These are phyloP conservation scores for Xerocomus amazonicus DNA, from an alignment of 1,284 basidiomycete species.

Conservation along the genomic window DNA sequence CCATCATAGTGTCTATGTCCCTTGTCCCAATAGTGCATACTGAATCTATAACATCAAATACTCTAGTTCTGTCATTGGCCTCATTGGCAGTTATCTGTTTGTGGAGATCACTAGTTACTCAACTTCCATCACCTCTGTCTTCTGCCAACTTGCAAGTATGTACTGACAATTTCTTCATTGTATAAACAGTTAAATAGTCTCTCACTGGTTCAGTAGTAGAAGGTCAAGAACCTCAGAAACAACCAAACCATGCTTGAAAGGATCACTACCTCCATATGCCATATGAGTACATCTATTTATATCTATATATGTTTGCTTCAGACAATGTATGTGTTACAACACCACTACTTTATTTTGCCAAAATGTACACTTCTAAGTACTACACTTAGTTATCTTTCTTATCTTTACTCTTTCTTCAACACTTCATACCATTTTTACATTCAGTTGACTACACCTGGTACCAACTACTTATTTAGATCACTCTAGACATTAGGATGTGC, in stretches of 20 bases:
- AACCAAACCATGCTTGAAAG: not conserved
- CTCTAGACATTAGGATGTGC: no score
- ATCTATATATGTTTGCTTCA: not conserved
- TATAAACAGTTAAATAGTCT: not conserved
- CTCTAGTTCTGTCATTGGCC: not conserved
- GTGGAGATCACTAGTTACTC: not conserved
- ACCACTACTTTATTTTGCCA: no score
- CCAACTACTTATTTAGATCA: no score
- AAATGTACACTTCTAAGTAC: no score
- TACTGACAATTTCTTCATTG: not conserved
- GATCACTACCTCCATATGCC: not conserved
- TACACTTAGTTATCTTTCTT: no score
- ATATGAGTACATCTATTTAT: not conserved
- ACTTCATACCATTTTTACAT: no score
- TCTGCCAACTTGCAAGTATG: not conserved
- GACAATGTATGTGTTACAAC: no score
- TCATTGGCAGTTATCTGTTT: not conserved
- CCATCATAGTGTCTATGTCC: not conserved
- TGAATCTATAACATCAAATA: not conserved
- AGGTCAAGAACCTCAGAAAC: not conserved
- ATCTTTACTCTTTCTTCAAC: no score
- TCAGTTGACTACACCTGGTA: no score
- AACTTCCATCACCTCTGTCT: not conserved
- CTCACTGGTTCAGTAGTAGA: not conserved
- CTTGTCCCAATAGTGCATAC: not conserved